phyloP scores from a whole-genome alignment of 495 filamentous ascomycete genomes.

The Amniculicola lignicola region DNA sequence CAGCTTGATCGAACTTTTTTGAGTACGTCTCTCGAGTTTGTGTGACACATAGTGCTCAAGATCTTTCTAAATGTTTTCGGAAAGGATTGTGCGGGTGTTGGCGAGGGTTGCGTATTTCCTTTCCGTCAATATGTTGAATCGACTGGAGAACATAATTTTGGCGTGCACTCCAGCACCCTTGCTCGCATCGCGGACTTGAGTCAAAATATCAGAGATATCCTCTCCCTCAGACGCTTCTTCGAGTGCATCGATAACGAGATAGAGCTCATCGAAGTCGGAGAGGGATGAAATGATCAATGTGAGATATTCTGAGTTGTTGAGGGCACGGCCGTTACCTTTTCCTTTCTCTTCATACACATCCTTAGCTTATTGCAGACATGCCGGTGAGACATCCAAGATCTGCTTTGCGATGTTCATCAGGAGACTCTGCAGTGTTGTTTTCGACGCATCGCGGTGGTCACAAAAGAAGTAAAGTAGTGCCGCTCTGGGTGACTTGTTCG shows the following conservation, averaged over 20 bases:
- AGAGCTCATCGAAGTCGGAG: not conserved
- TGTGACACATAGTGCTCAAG: not conserved
- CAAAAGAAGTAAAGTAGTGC: constrained; percentile 7
- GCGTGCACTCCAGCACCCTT: not conserved
- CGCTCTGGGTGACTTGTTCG: not conserved
- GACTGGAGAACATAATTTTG: constrained; percentile 1
- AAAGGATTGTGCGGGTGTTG: not conserved
- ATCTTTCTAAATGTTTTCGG: not conserved
- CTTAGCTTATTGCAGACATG: constrained; percentile 1
- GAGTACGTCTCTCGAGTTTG: not conserved
- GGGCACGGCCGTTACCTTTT: not conserved
- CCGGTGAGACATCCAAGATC: not conserved
- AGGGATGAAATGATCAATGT: not conserved
- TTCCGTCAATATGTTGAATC: constrained; percentile 1
- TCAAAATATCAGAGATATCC: not conserved
- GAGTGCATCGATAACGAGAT: constrained; percentile 3
- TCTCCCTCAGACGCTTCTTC: not conserved
- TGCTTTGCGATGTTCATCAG: not conserved
- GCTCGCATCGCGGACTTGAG: not conserved
- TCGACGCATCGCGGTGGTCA: constrained; percentile 4
- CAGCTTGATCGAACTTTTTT: not conserved
- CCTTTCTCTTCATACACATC: constrained; percentile 1
- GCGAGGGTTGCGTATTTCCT: not conserved
- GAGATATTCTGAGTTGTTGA: constrained; percentile 1
- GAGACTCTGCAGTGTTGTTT: not conserved